Percentiles rank a stretch among this genome's conserved stretches.
phyloP scores from a whole-genome alignment of 2,329 filamentous ascomycete species.

The Monilinia laxa region DNA sequence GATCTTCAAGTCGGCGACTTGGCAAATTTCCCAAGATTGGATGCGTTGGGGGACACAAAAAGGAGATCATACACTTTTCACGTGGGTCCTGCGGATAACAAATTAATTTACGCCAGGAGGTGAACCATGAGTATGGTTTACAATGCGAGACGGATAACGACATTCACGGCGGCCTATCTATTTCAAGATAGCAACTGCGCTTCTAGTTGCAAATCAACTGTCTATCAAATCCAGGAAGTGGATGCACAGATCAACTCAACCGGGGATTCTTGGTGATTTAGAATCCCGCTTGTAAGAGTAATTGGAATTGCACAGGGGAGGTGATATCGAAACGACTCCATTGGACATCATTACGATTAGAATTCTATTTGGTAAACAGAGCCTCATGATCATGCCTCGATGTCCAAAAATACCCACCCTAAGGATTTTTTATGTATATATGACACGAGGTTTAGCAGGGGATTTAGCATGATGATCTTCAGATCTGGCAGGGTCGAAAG shows the following conservation, averaged over 20 bases:
- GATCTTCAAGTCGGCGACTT: constrained; percentile 24
- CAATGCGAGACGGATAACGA: constrained; percentile 24
- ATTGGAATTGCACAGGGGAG: constrained; percentile 9
- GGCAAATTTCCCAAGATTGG: constrained; percentile 14
- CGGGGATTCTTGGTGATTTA: neutral
- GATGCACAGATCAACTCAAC: constrained; percentile 10
- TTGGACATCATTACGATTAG: constrained; percentile 16
- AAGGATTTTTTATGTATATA: constrained; percentile 5
- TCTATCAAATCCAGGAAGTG: constrained; percentile 17
- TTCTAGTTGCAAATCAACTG: constrained; percentile 3
- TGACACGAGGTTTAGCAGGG: constrained; percentile 10
- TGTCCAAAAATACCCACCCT: constrained; percentile 14
- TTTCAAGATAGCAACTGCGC: constrained; percentile 7
- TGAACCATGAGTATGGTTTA: constrained; percentile 12
- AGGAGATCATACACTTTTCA: constrained; percentile 15
- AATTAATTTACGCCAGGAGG: constrained; percentile 10
- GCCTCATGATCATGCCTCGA: constrained; percentile 15
- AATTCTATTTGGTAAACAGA: constrained; percentile 8
- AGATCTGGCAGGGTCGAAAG: constrained; percentile 15
- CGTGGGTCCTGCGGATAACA: constrained; percentile 6
- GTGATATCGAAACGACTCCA: neutral
- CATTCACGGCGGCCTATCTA: constrained; percentile 18
- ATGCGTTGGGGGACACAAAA: constrained; percentile 20
- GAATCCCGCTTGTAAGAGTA: neutral
- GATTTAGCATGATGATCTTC: constrained; percentile 12